phyloP scores from a whole-genome alignment of 2,329 filamentous ascomycete species.

The Colletotrichum sojae region DNA sequence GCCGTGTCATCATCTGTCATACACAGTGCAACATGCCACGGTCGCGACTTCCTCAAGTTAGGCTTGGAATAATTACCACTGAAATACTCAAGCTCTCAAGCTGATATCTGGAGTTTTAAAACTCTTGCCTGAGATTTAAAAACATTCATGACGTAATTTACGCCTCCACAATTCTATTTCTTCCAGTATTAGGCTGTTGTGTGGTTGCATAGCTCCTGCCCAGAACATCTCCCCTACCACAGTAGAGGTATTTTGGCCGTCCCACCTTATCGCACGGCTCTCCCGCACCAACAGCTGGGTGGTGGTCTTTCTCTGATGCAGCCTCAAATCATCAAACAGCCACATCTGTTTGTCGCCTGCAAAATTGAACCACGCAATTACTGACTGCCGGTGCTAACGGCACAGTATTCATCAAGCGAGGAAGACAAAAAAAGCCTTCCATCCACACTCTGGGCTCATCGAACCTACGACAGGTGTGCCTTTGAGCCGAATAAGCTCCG shows the following conservation, averaged over 20 bases:
- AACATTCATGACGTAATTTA: too few relatives aligned
- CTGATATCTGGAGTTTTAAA: not conserved
- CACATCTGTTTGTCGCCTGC: conserved; percentile 32
- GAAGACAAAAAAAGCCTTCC: conserved; percentile 6
- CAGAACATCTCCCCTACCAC: conserved; percentile 1
- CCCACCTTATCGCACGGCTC: conserved; percentile 28
- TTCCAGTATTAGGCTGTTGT: not conserved
- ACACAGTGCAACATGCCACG: not conserved
- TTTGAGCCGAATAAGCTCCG: conserved; percentile 20
- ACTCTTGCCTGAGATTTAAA: not conserved
- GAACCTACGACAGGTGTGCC: conserved; percentile 10
- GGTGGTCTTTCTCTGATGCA: conserved; percentile 39
- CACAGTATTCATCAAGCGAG: conserved; percentile 28
- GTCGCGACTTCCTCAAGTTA: conserved; percentile 14
- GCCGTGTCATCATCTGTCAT: conserved; percentile 17
- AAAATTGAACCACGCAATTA: conserved; percentile 34
- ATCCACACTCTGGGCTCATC: not conserved
- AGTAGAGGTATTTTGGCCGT: conserved; percentile 8
- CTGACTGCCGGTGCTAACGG: conserved; percentile 26
- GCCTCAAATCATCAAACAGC: conserved; percentile 40
- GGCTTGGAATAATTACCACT: not conserved
- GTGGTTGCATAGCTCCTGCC: not conserved
- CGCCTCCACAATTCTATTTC: not conserved
- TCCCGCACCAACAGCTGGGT: conserved; percentile 23
- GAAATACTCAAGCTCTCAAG: not conserved